Base-by-base conservation (phyloP, 1,284 basidiomycete genomes). In the Veloporphyrellus conicus region DNA sequence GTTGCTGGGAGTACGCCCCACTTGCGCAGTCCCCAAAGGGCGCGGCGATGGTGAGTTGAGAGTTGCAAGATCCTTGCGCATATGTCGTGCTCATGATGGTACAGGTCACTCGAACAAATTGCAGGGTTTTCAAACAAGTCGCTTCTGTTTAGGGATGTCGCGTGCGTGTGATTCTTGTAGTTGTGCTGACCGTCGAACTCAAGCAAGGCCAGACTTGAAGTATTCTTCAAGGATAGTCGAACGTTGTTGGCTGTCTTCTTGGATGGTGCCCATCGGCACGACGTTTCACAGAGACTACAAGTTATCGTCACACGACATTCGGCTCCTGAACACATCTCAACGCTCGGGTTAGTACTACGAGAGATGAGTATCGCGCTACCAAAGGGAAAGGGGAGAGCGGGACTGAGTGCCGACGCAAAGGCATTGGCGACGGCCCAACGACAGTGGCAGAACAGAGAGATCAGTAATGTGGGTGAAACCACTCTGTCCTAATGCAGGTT, bases 111-210 rank as follows among this genome's bases (percentile, higher is more conserved):
- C 58, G 78, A 81, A 28, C 87, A 93, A 59, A 75, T 96, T 31
- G 75, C 83, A 16, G 82, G 82, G 25, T 87, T 79, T 59, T 87
- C 88, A 52, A 86, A 90, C 64, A 84, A 90, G 49, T 84, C 84
- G 1, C 94, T 91, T 70, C 67, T 95, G 25, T 94, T 96, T 69
- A 81, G 90, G 25, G 90, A 95, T 61, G 90, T 94, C 32, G 92
- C 84, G 84, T 90, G 60, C 71, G 87, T 74, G 18, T 32, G 6
- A 34, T n/a, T 36, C 15, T 42, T 35, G 37, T 52, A 43, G 39
- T 29, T 27, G 15, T 16, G 33, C 43, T 14, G 27, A 19, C 36
- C 47, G 18, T 41, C 27, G 10, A 38, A 27, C 27, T 52, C 40
- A 36, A 45, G 46, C 28, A 44, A 12, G 7, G 15, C 28, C 46